A percentile compares a stretch with the other conserved stretches of the same genome.
These are phyloP conservation scores for Penicillium steckii DNA, from an alignment of 495 filamentous ascomycete genomes.

Conservation along the genomic window DNA sequence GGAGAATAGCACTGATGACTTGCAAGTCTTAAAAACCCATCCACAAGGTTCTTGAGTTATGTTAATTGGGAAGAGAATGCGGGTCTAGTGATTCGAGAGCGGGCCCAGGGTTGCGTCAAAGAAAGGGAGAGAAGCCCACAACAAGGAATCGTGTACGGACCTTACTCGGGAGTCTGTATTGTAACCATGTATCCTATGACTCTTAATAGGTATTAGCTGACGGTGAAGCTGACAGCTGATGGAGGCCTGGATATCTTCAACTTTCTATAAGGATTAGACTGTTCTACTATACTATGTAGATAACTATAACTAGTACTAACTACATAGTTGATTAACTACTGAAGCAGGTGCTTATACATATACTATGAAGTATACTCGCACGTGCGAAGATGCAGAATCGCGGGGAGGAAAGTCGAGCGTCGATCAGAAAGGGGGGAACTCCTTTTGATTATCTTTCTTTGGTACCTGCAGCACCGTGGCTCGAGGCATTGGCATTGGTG, in stretches of 20 bases:
- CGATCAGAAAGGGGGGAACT: slow-evolving; percentile 23
- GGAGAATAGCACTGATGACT: neutral
- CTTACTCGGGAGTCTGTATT: no score
- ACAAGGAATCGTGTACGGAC: no score
- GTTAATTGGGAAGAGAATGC: neutral
- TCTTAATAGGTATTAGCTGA: no score
- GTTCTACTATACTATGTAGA: no score
- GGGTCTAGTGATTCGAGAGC: slow-evolving; percentile 3
- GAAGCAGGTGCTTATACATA: no score
- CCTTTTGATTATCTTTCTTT: slow-evolving; percentile 7
- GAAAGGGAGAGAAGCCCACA: neutral
- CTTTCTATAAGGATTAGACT: no score
- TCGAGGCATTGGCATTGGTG: neutral
- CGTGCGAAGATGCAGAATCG: slow-evolving; percentile 26
- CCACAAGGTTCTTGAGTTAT: slow-evolving; percentile 6
- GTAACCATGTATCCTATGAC: no score
- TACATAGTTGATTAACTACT: no score
- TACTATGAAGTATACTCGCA: slow-evolving; percentile 22
- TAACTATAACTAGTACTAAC: no score
- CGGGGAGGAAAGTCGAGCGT: slow-evolving; percentile 22
- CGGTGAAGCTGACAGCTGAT: no score
- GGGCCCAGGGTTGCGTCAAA: neutral
- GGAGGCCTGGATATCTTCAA: neutral
- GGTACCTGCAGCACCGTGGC: slow-evolving; percentile 26
- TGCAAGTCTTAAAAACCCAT: neutral